Conservation (phyloP, 495 filamentous ascomycete species). For the Bacidia gigantensis region DNA sequence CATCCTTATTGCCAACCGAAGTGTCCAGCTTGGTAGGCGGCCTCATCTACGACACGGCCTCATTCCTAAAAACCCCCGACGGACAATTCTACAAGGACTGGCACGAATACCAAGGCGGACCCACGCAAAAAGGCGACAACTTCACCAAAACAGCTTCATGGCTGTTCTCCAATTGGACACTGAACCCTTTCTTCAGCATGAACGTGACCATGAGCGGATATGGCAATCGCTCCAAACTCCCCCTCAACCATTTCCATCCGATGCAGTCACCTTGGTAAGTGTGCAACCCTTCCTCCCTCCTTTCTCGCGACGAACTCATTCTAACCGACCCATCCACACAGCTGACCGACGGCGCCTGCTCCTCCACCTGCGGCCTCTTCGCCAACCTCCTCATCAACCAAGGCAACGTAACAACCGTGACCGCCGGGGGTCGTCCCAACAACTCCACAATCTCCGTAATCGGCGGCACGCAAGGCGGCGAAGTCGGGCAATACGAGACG, state of each 20-base stretch:
- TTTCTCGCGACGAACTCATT: background rate
- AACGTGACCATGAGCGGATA: background rate
- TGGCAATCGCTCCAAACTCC: background rate
- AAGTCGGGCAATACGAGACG: background rate
- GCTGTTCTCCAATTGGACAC: background rate
- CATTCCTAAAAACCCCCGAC: background rate
- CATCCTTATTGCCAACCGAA: background rate
- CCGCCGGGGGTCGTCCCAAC: background rate
- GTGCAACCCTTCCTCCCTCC: background rate
- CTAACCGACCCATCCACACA: background rate
- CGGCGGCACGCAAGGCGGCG: background rate
- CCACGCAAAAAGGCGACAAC: background rate
- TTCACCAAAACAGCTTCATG: background rate
- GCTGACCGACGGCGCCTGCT: background rate
- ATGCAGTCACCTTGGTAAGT: background rate
- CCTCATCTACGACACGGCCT: background rate
- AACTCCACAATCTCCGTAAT: background rate
- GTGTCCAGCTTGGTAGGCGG: background rate
- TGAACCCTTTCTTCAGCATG: background rate
- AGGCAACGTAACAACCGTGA: background rate
- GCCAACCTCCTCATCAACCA: constrained; percentile 1
- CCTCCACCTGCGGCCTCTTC: background rate
- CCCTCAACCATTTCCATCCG: background rate
- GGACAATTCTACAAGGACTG: background rate
- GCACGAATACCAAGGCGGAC: background rate